Conservation (phyloP, 495 filamentous ascomycete genomes). For the Neurospora tetraspora region DNA sequence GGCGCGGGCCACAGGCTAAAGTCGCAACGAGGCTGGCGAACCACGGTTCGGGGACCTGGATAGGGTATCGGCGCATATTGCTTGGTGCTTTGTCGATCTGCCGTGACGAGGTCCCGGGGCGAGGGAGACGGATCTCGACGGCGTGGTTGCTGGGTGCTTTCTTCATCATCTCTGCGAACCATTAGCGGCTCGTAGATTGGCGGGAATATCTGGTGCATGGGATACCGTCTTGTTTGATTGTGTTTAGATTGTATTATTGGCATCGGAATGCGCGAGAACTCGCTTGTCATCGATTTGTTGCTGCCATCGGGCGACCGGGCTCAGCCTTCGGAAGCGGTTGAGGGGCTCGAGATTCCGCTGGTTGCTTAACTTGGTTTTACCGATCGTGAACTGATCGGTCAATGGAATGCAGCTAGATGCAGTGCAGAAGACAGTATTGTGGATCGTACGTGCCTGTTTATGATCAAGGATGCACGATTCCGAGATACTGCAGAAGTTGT, state of each 20-base stretch:
- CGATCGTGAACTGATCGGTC: too few relatives aligned
- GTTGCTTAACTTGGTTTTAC: background rate
- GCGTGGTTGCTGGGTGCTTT: background rate
- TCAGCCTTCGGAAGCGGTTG: background rate
- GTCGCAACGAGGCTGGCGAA: background rate
- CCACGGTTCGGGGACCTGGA: background rate
- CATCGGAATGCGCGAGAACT: background rate
- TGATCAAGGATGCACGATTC: background rate
- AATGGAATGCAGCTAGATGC: background rate
- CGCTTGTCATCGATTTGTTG: background rate
- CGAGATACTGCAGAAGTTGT: background rate
- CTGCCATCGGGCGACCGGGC: background rate
- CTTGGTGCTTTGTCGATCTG: background rate
- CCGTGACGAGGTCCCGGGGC: background rate
- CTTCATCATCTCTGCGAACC: background rate
- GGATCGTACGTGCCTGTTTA: background rate
- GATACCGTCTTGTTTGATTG: background rate
- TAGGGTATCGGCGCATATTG: background rate
- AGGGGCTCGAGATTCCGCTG: background rate
- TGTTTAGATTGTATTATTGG: background rate
- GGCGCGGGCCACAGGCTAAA: background rate
- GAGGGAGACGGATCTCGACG: background rate
- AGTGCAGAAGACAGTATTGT: background rate
- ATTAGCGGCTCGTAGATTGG: background rate
- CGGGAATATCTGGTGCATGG: background rate